Evolutionary conservation across 352 stramenopile genomes (phyloP), one percentile per base, ranked within the genome.

Genomic region (Phytophthora melonis): DNA sequence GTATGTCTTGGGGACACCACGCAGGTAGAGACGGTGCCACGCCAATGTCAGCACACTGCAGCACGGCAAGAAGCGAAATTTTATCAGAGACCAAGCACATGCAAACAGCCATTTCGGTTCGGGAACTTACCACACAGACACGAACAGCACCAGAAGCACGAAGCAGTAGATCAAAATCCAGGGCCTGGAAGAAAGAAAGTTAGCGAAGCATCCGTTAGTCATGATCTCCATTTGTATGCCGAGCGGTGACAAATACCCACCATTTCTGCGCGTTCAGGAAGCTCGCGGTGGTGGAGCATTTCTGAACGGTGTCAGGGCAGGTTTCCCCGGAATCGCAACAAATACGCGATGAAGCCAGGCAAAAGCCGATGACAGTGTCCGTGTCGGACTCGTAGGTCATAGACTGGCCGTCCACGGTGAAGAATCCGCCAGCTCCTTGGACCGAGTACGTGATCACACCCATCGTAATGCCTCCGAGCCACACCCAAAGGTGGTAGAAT

Each of bases 141-240:
- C 87, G 56, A 95, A 83, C 18, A 97, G 69, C 43, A 97, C 90
- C 30, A 95, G 73, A 34, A 97, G 84, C 32, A 97, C 88, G 47
- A 97, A 95, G 53, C 68, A 79, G 76, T 97, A 97, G 58, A 97
- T 93, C 43, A 97, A 69, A 69, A 95, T 95, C 90, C 90, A 97
- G 13, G 90, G 90, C 89, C 77, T 89, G 61, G 27, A 49, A 54
- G 23, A 55, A 41, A 23, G 34, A n/a, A 66, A 6, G 59, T 19
- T 25, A 18, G 45, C 23, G 30, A 18, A 45, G 5, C 36, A 43
- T 18, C 0, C 11, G 23, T 71, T 23, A 71, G 47, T 61, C 8
- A 2, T 25, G 13, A 4, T 59, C 14, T 36, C 4, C 34, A 57
- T 30, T n/a, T 41, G 14, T 13, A 10, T 8, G 18, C 2, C 2